phyloP scores from a whole-genome alignment of 1,284 basidiomycete genomes.

The Fistulina hepatica region DNA sequence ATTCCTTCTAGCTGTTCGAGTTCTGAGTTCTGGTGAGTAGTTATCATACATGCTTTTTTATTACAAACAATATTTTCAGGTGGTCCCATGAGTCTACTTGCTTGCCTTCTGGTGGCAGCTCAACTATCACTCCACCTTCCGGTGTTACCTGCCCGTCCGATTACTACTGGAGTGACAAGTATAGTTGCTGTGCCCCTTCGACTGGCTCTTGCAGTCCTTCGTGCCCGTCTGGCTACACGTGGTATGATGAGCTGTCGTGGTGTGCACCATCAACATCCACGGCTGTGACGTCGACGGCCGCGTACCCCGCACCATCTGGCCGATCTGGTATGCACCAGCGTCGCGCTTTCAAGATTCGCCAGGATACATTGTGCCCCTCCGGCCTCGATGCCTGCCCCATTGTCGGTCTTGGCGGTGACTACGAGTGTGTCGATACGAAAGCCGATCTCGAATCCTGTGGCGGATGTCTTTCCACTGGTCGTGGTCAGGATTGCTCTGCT shows the following conservation, averaged over 20 bases:
- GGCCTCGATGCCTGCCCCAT: slow-evolving; percentile 55
- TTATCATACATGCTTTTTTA: too few relatives aligned
- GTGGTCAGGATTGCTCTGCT: slow-evolving; percentile 61
- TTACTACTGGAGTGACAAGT: slow-evolving; percentile 12
- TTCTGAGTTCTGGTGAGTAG: too few relatives aligned
- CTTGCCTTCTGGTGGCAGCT: too few relatives aligned
- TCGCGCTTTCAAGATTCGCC: slow-evolving; percentile 14
- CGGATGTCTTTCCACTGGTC: slow-evolving; percentile 53
- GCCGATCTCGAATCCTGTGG: slow-evolving; percentile 59
- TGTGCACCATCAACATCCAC: background rate
- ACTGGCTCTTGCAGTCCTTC: too few relatives aligned
- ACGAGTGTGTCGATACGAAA: slow-evolving; percentile 51
- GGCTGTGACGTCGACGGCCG: background rate
- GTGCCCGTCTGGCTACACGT: too few relatives aligned
- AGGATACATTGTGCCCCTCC: slow-evolving; percentile 38
- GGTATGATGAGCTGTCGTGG: too few relatives aligned
- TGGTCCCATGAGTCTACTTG: too few relatives aligned
- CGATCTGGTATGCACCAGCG: slow-evolving; percentile 1
- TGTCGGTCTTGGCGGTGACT: slow-evolving; percentile 28
- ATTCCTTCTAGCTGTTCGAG: too few relatives aligned
- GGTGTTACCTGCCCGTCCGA: too few relatives aligned
- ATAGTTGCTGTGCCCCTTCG: slow-evolving; percentile 39
- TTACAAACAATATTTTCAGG: too few relatives aligned
- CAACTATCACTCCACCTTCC: too few relatives aligned
- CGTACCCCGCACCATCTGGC: slow-evolving; percentile 9